Evolutionary conservation across 306 rosid species (phyloP).

Genomic region (peach (Prunus persica)): DNA sequence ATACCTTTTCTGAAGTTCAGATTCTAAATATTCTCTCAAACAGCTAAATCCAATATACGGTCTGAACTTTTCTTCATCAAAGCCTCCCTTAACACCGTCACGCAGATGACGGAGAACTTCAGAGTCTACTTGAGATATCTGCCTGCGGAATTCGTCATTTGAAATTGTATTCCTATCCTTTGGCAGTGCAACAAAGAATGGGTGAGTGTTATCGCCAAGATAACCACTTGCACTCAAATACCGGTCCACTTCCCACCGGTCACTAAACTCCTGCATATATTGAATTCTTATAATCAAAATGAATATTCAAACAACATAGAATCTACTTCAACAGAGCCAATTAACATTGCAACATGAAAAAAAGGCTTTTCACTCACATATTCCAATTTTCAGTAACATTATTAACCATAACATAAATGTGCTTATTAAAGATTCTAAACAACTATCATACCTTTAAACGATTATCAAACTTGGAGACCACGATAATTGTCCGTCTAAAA

Average conservation of each 20-base stretch:
- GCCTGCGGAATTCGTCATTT: conserved; percentile 91
- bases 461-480: conserved; percentile 95
- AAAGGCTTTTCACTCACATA: background rate
- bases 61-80: conserved; percentile 81
- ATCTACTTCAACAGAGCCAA: background rate
- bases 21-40: conserved; percentile 79
- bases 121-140: conserved; percentile 77
- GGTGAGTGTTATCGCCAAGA: conserved; percentile 76
- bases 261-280: conserved; percentile 73
- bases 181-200: conserved; percentile 87
- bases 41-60: conserved; percentile 72
- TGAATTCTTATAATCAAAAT: conserved; percentile 19
- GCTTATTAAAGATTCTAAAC: background rate
- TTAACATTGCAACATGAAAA: background rate
- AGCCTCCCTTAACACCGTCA: conserved; percentile 83
- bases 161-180: conserved; percentile 75
- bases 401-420: background rate
- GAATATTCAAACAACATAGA: background rate
- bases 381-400: background rate
- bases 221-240: conserved; percentile 96
- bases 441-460: conserved; percentile 73
- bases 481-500: conserved; percentile 70
- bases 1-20: conserved; percentile 91
- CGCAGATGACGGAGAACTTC: conserved; percentile 85
- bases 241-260: conserved; percentile 97